Percentiles rank a stretch among this genome's conserved stretches.
Conservation (phyloP, 768 basidiomycete genomes). For the Lentinus tigrinus region DNA sequence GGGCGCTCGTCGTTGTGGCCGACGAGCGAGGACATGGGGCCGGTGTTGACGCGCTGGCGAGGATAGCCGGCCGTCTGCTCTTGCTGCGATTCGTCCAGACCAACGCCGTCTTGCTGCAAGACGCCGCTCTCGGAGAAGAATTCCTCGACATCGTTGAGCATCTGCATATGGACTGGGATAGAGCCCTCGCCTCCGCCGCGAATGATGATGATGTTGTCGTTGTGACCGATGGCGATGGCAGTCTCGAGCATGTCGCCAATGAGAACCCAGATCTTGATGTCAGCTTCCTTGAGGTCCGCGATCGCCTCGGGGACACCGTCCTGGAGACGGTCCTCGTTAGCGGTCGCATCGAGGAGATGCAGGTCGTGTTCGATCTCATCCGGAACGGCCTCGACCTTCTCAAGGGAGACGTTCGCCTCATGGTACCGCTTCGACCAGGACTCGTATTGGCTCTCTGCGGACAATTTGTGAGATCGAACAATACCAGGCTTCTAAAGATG, state of each 20-base stretch:
- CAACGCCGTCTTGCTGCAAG: slow-evolving; percentile 43
- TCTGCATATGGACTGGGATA: slow-evolving; percentile 75
- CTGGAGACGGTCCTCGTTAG: slow-evolving; percentile 97
- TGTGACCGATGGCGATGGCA: slow-evolving; percentile 95
- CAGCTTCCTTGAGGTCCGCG: slow-evolving; percentile 90
- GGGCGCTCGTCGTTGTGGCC: slow-evolving; percentile 76
- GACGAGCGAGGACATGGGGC: slow-evolving; percentile 76
- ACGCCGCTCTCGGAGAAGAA: slow-evolving; percentile 85
- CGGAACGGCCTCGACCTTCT: slow-evolving; percentile 71
- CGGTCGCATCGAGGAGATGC: slow-evolving; percentile 87
- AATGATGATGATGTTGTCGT: slow-evolving; percentile 93
- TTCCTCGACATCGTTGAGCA: slow-evolving; percentile 74
- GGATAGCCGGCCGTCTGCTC: slow-evolving; percentile 31
- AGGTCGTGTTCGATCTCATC: slow-evolving; percentile 82
- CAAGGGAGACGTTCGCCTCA: slow-evolving; percentile 72
- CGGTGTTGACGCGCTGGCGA: slow-evolving; percentile 63
- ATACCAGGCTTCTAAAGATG: too few species aligned
- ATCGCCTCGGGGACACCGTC: slow-evolving; percentile 98
- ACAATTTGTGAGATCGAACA: too few species aligned
- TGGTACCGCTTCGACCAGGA: slow-evolving; percentile 80
- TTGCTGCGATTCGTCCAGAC: slow-evolving; percentile 23
- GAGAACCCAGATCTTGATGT: slow-evolving; percentile 98
- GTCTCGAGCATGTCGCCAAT: slow-evolving; percentile 99
- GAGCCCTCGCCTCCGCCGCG: slow-evolving; percentile 67
- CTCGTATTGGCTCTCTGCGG: slow-evolving; percentile 72